phyloP scores from a whole-genome alignment of 1,284 basidiomycete species.

The Sparassis latifolia region DNA sequence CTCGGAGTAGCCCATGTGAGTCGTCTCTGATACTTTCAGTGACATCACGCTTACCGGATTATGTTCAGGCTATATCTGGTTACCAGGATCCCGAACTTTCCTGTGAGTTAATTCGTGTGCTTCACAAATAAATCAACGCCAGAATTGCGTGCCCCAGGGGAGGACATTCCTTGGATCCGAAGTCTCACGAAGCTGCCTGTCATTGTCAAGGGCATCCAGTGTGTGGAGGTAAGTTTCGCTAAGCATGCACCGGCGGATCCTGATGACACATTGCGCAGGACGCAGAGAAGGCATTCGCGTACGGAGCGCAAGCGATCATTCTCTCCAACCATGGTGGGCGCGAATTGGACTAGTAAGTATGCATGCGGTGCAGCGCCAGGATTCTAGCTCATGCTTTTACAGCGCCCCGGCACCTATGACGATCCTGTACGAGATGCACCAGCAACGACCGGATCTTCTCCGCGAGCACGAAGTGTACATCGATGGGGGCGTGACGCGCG shows the following conservation, averaged over 20 bases:
- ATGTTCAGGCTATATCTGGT: conserved; percentile 18
- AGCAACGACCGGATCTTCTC: conserved; percentile 70
- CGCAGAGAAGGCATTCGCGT: conserved; percentile 81
- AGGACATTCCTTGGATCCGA: conserved; percentile 65
- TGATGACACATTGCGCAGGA: conserved; percentile 35
- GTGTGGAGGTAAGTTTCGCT: conserved; percentile 50
- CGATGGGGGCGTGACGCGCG: conserved; percentile 66
- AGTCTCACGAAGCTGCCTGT: conserved; percentile 74
- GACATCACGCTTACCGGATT: not conserved
- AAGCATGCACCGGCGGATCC: not conserved
- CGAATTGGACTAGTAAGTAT: conserved; percentile 71
- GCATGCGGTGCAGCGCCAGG: not conserved
- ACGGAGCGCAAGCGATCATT: conserved; percentile 81
- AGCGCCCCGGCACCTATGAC: conserved; percentile 70
- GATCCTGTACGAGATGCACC: conserved; percentile 69
- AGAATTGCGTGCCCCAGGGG: conserved; percentile 15
- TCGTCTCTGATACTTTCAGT: not conserved
- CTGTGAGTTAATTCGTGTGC: conserved; percentile 27
- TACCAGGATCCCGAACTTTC: conserved; percentile 56
- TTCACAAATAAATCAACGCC: no score
- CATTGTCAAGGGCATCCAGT: conserved; percentile 79
- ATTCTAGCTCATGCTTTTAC: not conserved
- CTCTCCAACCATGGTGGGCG: conserved; percentile 88
- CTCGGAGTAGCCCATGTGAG: conserved; percentile 38
- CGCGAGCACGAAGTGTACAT: conserved; percentile 64